Evolutionary conservation across 805 yeast genomes (phyloP).

Genomic region (Candida sithepensis): DNA sequence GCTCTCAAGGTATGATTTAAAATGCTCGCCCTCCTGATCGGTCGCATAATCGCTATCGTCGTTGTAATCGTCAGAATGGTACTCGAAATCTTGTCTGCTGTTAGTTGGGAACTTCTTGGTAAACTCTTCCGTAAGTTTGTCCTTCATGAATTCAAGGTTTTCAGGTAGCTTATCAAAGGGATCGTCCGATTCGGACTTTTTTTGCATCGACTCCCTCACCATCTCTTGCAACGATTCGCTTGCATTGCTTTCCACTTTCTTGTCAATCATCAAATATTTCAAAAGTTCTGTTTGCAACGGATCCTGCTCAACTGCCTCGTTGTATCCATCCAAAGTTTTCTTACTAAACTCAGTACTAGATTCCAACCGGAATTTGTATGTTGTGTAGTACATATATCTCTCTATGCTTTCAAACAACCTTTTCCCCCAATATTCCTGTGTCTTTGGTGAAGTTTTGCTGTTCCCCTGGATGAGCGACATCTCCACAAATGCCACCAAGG

Average conservation of each 20-base stretch:
- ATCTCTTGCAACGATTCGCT: background rate
- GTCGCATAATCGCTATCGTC: constrained; percentile 22
- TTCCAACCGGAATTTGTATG: constrained; percentile 83
- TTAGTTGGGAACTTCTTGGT: background rate
- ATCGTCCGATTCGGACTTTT: constrained; percentile 1
- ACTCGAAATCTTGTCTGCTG: constrained; percentile 18
- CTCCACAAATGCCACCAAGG: background rate
- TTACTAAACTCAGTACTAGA: constrained; percentile 72
- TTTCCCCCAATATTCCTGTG: background rate
- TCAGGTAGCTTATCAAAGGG: background rate
- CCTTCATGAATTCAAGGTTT: background rate
- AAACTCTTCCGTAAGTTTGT: constrained; percentile 15
- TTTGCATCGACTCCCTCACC: constrained; percentile 11
- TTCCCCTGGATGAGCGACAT: background rate
- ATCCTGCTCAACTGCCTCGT: constrained; percentile 14
- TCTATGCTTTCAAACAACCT: background rate
- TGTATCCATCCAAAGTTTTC: constrained; percentile 11
- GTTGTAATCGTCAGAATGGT: constrained; percentile 14
- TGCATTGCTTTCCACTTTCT: constrained; percentile 7
- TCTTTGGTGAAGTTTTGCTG: background rate
- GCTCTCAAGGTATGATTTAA: constrained; percentile 6
- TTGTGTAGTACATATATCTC: background rate
- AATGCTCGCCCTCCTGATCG: constrained; percentile 15
- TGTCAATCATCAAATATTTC: constrained; percentile 17
- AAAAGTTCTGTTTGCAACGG: constrained; percentile 29